These are phyloP conservation scores for Colletotrichum eleusines DNA, from an alignment of 2,329 filamentous ascomycete genomes.

Conservation along the genomic window DNA sequence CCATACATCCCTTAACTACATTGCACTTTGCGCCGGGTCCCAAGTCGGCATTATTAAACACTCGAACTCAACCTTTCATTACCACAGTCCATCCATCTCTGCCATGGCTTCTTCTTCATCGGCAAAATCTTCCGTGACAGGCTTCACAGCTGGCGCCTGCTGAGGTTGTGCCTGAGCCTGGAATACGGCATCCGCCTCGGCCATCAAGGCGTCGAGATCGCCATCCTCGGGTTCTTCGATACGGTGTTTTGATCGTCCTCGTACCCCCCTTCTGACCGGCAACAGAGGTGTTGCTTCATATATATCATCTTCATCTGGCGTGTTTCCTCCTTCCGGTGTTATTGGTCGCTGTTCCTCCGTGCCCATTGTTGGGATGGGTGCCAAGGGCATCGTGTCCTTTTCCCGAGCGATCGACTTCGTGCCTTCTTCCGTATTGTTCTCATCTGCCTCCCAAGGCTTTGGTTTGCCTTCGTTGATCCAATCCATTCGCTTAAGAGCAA, in stretches of 20 bases:
- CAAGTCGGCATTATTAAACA: background rate
- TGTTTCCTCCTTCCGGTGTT: slow-evolving; percentile 51
- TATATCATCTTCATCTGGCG: slow-evolving; percentile 63
- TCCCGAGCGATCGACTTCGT: slow-evolving; percentile 46
- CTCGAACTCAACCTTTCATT: background rate
- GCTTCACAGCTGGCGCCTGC: slow-evolving; percentile 14
- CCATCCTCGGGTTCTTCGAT: slow-evolving; percentile 49
- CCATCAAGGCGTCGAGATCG: slow-evolving; percentile 60
- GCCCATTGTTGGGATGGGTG: slow-evolving; percentile 51
- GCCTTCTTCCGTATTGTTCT: slow-evolving; percentile 45
- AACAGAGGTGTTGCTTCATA: slow-evolving; percentile 66
- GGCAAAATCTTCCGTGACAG: slow-evolving; percentile 58
- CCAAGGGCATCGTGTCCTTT: slow-evolving; percentile 44
- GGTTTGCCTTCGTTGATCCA: slow-evolving; percentile 86
- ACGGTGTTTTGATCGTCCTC: slow-evolving; percentile 12
- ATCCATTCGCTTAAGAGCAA: slow-evolving; percentile 79
- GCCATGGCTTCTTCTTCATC: slow-evolving; percentile 78
- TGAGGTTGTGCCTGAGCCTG: slow-evolving; percentile 40
- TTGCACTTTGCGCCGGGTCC: background rate
- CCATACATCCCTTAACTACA: background rate
- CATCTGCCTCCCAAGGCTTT: slow-evolving; percentile 51
- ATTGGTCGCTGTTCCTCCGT: slow-evolving; percentile 50
- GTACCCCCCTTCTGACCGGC: background rate
- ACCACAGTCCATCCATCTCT: slow-evolving; percentile 70
- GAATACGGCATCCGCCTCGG: slow-evolving; percentile 51